Percentiles rank a stretch among this genome's conserved stretches.
These are phyloP conservation scores for Emergomyces orientalis DNA, from an alignment of 2,329 filamentous ascomycete genomes.

Conservation along the genomic window DNA sequence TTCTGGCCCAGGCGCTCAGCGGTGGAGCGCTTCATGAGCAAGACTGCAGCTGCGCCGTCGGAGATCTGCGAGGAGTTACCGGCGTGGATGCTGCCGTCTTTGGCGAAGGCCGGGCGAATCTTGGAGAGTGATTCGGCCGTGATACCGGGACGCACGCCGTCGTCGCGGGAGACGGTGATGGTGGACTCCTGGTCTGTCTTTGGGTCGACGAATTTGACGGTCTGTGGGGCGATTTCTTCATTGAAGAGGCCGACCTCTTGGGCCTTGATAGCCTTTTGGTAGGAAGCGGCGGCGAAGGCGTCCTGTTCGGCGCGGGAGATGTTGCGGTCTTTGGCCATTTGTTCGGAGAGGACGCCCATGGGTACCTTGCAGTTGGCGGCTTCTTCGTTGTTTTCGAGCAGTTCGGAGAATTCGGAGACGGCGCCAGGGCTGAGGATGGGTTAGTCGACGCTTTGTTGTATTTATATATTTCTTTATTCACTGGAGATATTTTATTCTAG, in stretches of 20 bases:
- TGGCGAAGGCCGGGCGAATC: conserved; percentile 81
- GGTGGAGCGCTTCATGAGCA: conserved; percentile 89
- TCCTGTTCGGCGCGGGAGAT: conserved; percentile 70
- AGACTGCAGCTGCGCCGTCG: conserved; percentile 87
- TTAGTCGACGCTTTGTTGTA: not conserved
- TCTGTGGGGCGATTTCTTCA: conserved; percentile 80
- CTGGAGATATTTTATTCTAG: not conserved
- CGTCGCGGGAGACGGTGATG: conserved; percentile 74
- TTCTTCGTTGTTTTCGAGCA: conserved; percentile 70
- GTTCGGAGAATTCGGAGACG: conserved; percentile 85
- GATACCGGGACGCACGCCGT: conserved; percentile 76
- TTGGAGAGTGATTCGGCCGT: conserved; percentile 83
- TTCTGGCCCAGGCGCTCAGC: conserved; percentile 80
- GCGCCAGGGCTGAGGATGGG: conserved; percentile 52
- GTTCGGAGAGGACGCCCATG: conserved; percentile 88
- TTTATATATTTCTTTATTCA: not conserved
- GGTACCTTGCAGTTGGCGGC: conserved; percentile 94
- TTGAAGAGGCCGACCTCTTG: conserved; percentile 86
- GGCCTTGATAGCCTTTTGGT: conserved; percentile 73
- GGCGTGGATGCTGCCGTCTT: conserved; percentile 88
- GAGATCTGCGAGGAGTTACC: conserved; percentile 95
- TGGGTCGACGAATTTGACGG: conserved; percentile 78
- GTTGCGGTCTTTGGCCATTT: conserved; percentile 81
- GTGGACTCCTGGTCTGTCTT: conserved; percentile 80
- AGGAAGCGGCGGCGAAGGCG: conserved; percentile 85